Conservation (phyloP, 1,139 yeast genomes). For the Debaryomycetaceae sp. region DNA sequence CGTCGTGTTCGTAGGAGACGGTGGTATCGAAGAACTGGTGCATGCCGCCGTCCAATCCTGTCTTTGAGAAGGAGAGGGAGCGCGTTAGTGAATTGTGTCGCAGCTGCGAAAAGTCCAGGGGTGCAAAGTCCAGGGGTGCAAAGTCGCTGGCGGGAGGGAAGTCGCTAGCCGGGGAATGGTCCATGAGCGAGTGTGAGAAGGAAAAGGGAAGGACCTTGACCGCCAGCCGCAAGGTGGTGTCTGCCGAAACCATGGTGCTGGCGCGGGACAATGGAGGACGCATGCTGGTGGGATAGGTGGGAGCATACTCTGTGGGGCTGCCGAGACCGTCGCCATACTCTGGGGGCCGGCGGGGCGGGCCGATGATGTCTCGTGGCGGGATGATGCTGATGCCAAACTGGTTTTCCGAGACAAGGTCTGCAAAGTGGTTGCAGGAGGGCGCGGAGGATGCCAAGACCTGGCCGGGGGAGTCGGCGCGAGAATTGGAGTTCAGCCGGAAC, state of each 20-base stretch:
- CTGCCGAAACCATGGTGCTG: not conserved
- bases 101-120: too few relatives aligned
- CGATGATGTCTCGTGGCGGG: not conserved
- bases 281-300: not conserved
- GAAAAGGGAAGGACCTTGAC: not conserved
- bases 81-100: too few relatives aligned
- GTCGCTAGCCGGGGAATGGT: not conserved
- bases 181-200: not conserved
- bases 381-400: not conserved
- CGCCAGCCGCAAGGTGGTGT: not conserved
- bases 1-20: not conserved
- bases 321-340: not conserved
- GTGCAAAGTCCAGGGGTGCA: too few relatives aligned
- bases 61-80: too few relatives aligned
- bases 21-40: not conserved
- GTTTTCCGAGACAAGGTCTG: not conserved
- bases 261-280: not conserved
- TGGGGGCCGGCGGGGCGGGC: not conserved
- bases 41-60: too few relatives aligned
- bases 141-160: too few relatives aligned
- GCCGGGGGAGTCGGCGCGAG: too few relatives aligned
- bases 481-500: too few relatives aligned
- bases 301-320: not conserved
- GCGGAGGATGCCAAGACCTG: too few relatives aligned
- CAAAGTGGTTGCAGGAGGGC: conserved; percentile 1